Evolutionary conservation across 129 eudicot genomes (phyloP), one percentile per base, ranked within the genome.

Genomic region (Sambucus nigra): DNA sequence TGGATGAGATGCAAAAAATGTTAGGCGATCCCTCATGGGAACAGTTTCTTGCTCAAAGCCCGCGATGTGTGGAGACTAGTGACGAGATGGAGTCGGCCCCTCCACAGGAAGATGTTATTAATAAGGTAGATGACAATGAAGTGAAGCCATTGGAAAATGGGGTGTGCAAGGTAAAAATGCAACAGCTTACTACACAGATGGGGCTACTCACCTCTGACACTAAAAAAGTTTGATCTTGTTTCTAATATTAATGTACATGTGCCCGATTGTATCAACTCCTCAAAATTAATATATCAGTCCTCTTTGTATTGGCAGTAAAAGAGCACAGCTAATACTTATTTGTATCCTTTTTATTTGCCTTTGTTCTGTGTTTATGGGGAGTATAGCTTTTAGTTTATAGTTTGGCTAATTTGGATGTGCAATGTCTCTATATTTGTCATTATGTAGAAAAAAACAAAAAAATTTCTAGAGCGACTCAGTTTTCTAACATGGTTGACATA

Each of bases 151-250:
- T 25, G 39, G 57, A 24, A 23, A 61, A 69, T 53, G 68, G 69
- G 31, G 26, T 22, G 47, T 26, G 49, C n/a, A 61, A 69, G 22
- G 22, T 27, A 44, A 56, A 60, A 53, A 45, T 61, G 74, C 57
- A 61, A 60, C 59, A 69, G 41, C 57, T 61, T 24, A 61, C 74
- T 0, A 45, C 53, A 25, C 74, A 69, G 61, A 69, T 61, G 74
- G 63, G 51, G 39, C 74, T 69, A 53, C 54, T 61, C n/a, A 52
- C 52, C 9, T 60, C 74, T 26, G 59, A 69, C 10, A 20, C 19
- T 8, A 53, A 69, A 13, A 15, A 40, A 45, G 51, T 33, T 46
- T 69, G 64, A 66, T 12, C 13, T 1, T 33, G 16, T 17, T 55
- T 13, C 7, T 19, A 11, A 15, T 10, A 38, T n/a, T n/a, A 56